Evolutionary conservation across 306 rosid species (phyloP).

Genomic region (Pterocarpus santalinus): DNA sequence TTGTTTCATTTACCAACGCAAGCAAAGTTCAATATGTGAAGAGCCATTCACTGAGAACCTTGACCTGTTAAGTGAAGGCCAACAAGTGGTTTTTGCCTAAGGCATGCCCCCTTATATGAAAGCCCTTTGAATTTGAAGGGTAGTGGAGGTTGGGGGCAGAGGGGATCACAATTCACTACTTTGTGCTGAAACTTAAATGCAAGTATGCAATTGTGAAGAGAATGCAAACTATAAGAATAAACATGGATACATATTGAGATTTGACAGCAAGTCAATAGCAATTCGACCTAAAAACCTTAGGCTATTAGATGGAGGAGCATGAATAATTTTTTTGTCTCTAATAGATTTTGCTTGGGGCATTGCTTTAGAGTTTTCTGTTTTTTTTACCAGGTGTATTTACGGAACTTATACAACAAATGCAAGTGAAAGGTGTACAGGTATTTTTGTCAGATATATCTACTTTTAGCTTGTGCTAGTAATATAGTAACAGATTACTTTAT

Average conservation of each 20-base stretch:
- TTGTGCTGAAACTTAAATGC: not conserved
- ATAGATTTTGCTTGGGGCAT: slow-evolving; percentile 18
- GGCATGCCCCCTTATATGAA: no score
- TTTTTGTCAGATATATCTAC: slow-evolving; percentile 16
- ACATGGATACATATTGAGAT: no score
- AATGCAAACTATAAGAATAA: not conserved
- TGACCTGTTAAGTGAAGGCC: no score
- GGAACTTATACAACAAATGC: slow-evolving; percentile 98
- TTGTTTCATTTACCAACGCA: not conserved
- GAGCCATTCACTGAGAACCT: no score
- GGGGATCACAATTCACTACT: not conserved
- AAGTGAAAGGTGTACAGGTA: slow-evolving; percentile 98
- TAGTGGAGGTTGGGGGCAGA: not conserved
- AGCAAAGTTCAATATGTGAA: not conserved
- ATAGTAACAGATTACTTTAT: not conserved
- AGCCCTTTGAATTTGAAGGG: not conserved
- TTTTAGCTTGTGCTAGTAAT: not conserved
- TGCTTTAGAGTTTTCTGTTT: slow-evolving; percentile 41
- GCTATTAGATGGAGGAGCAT: no score
- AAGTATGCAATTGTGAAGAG: not conserved
- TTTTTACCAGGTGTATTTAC: slow-evolving; percentile 88
- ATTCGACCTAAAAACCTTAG: not conserved
- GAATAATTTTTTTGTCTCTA: not conserved
- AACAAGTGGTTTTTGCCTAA: no score
- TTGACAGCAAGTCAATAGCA: not conserved